Evolutionary conservation across 2,329 filamentous ascomycete genomes (phyloP).

Genomic region (Aspergillus fumigatus): DNA sequence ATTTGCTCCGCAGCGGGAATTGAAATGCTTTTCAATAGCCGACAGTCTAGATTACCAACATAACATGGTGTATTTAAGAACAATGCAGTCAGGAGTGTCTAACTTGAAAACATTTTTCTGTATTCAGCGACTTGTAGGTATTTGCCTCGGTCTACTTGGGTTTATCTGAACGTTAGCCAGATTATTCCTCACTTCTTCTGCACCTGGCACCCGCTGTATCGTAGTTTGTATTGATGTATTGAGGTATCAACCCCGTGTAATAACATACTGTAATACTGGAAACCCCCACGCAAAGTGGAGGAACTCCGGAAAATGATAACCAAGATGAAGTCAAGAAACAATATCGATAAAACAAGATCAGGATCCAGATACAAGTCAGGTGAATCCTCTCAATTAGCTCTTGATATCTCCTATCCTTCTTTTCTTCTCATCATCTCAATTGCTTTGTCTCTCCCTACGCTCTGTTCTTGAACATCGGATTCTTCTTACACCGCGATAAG

Average conservation of each 20-base stretch:
- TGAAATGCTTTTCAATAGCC: slow-evolving; percentile 15
- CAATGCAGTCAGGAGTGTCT: background rate
- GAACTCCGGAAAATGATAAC: background rate
- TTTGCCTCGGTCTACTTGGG: background rate
- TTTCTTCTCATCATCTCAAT: background rate
- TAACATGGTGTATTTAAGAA: background rate
- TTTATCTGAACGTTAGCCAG: background rate
- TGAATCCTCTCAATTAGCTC: background rate
- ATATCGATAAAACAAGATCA: no score
- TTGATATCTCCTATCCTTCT: background rate
- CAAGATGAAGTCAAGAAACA: background rate
- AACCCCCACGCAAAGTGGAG: background rate
- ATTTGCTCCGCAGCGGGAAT: slow-evolving; percentile 19
- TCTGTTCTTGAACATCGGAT: background rate
- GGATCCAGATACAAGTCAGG: background rate
- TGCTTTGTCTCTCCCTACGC: background rate
- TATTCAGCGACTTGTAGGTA: no score
- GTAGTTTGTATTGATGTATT: background rate
- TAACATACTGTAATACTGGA: background rate
- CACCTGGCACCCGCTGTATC: background rate
- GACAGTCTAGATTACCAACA: background rate
- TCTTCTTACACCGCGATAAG: background rate
- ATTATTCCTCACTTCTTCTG: background rate
- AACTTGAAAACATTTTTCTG: background rate
- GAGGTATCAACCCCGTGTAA: background rate